Evolutionary conservation across 768 basidiomycete genomes (phyloP), one percentile per base, ranked within the genome.

Genomic region (Neoboletus magnificus): DNA sequence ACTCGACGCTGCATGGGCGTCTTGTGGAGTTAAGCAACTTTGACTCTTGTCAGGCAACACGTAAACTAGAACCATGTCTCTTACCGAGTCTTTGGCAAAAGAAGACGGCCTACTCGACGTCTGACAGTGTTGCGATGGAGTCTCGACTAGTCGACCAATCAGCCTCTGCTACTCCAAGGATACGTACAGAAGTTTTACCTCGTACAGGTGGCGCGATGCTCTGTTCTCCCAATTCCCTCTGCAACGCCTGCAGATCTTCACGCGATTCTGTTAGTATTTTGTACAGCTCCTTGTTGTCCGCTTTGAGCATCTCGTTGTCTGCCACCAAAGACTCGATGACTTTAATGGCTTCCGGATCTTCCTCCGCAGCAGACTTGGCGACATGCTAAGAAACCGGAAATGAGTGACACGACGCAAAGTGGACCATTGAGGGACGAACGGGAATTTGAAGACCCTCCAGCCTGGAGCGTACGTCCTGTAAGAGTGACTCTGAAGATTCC

Each of bases 301-400:
- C 84, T 69, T 90, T 91, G 50, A 95, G 73, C 25, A 78, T 78
- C 61, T 94, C 90, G 62, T 93, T 96, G 63, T 91, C 90, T 33
- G 85, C 82, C 9, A 94, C 92, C 30, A 96, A 77, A n/a, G 86
- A 84, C 67, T 93, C 91, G 15, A 97, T 74, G 13, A 93, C 84
- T 51, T 77, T 74, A 33, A 79, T 83, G 18, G 91, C 73, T 62
- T 89, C 87, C 16, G 79, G 70, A 50, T 85, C 78, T 46, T 84
- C 83, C 12, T 64, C 60, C 20, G 62, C 52, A 22, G 58, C 25
- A 33, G 78, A 69, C 48, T 73, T 65, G 25, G 75, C 71, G 20
- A 76, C 56, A 70, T 81, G 71, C 78, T 78, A 54, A 52, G 48
- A 43, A 43, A 35, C 29, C 49, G 44, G 59, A 41, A 12, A 61